Conservation (phyloP, 495 filamentous ascomycete genomes). For the Cercophora scortea region DNA sequence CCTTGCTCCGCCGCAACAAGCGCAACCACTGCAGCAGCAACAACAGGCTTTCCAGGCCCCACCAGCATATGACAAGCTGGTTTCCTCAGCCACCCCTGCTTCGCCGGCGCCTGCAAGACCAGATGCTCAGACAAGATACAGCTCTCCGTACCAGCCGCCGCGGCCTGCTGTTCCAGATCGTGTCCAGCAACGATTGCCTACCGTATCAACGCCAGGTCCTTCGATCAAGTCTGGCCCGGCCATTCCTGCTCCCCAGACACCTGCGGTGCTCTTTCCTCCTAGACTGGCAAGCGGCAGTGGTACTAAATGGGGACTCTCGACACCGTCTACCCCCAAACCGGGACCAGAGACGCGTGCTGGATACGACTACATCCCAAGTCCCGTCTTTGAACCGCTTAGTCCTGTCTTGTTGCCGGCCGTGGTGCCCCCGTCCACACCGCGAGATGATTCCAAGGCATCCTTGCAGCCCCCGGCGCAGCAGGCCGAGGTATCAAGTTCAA, state of each 20-base stretch:
- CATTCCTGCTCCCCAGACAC: conserved; percentile 13
- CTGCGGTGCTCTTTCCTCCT: conserved; percentile 1
- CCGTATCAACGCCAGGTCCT: conserved; percentile 10
- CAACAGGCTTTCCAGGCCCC: conserved; percentile 13
- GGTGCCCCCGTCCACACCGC: too few relatives aligned
- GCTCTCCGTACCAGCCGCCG: conserved; percentile 35
- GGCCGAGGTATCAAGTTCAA: background rate
- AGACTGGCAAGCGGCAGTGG: conserved; percentile 26
- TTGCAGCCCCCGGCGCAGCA: too few relatives aligned
- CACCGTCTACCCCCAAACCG: conserved; percentile 36
- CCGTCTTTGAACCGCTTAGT: conserved; percentile 39
- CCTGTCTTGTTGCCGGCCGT: conserved; percentile 16
- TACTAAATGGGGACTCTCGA: conserved; percentile 41
- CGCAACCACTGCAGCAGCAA: conserved; percentile 4
- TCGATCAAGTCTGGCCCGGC: conserved; percentile 12
- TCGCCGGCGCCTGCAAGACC: conserved; percentile 8
- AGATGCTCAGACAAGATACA: conserved; percentile 23
- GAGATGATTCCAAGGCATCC: too few relatives aligned
- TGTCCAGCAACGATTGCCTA: conserved; percentile 9
- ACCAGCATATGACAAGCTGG: conserved; percentile 19
- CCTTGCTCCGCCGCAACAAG: conserved; percentile 15
- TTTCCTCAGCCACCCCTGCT: background rate
- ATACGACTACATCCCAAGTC: conserved; percentile 28
- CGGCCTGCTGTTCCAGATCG: conserved; percentile 19
- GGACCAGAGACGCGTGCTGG: conserved; percentile 14